Conservation (phyloP, 1,139 yeast genomes). For the Geotrichum fermentans region DNA sequence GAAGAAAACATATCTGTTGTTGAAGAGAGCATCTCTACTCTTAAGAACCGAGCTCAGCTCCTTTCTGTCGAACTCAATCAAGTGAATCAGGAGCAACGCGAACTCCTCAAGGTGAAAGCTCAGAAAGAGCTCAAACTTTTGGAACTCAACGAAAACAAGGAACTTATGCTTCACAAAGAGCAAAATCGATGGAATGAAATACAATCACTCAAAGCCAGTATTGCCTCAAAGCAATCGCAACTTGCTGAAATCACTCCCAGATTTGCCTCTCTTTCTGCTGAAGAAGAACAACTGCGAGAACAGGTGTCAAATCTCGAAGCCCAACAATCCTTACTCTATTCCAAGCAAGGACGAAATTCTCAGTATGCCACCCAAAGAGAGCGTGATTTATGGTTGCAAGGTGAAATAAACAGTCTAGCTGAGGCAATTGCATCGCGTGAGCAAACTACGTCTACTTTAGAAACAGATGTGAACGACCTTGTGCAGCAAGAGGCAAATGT, state of each 20-base stretch:
- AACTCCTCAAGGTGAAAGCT: slow-evolving; percentile 35
- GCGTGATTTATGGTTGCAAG: slow-evolving; percentile 64
- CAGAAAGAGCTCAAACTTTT: slow-evolving; percentile 35
- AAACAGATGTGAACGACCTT: slow-evolving; percentile 29
- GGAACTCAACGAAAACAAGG: slow-evolving; percentile 28
- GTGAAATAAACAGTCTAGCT: slow-evolving; percentile 44
- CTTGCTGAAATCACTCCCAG: slow-evolving; percentile 22
- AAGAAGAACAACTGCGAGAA: slow-evolving; percentile 44
- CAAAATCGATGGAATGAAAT: slow-evolving; percentile 38
- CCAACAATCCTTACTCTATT: slow-evolving; percentile 58
- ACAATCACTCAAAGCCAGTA: slow-evolving; percentile 37
- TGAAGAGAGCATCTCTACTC: slow-evolving; percentile 45
- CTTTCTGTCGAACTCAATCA: slow-evolving; percentile 45
- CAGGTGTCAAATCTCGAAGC: slow-evolving; percentile 46
- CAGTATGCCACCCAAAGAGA: slow-evolving; percentile 53
- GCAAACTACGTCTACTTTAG: slow-evolving; percentile 20
- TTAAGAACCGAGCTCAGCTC: slow-evolving; percentile 40
- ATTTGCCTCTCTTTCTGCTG: slow-evolving; percentile 36
- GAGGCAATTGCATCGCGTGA: slow-evolving; percentile 35
- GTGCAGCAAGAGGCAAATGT: slow-evolving; percentile 21
- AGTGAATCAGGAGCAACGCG: slow-evolving; percentile 46
- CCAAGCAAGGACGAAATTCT: slow-evolving; percentile 69
- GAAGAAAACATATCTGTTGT: slow-evolving; percentile 46
- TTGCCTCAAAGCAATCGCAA: slow-evolving; percentile 20
- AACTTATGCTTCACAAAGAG: slow-evolving; percentile 7